Evolutionary conservation across 1,139 yeast genomes (phyloP), one percentile per base, ranked within the genome.

Genomic region (Zygosaccharomyces pseudobailii): DNA sequence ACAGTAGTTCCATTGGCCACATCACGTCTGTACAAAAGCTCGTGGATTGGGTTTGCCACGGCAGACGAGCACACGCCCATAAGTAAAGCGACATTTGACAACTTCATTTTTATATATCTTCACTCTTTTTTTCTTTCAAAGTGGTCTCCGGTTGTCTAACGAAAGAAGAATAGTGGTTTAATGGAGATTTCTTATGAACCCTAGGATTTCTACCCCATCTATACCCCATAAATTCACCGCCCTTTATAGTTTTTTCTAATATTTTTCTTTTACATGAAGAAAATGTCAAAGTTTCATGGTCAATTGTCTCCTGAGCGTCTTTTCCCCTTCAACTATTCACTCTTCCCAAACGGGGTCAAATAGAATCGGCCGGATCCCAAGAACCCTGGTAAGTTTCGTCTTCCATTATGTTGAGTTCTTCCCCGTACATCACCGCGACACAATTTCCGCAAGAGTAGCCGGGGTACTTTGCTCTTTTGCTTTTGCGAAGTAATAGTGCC

Each of bases 21-120:
- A 9, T 38, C 47, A 44, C 47, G 45, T 32, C 32, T 45, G 40
- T 28, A 34, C 21, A 44, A 37, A 6, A 44, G 10, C 2, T 42
- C 42, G 9, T 30, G 22, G 9, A 41, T 36, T 13, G 52, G 49
- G 27, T 36, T 30, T 13, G 52, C 50, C 21, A 47, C 32, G 28
- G 45, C 48, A 8, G 47, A 23, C n/a, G 54, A 31, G 27, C 47
- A 45, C 9, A 45, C 34, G 20, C 51, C 49, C 36, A 50, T 32
- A n/a, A 45, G 20, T 39, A 45, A 28, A 19, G 44, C 38, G 13
- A 46, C 45, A 35, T 36, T 21, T 10, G 50, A 45, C 20, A 52
- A 42, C 44, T 48, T 54, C 55, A 52, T 51, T 19, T 20, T 36
- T 23, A 17, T 32, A 24, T 13, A 23, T n/a, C n/a, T 35, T 17